Percentiles rank a stretch among this genome's conserved stretches.
Conservation (phyloP, 345 rosid species). For the Citrus medica region DNA sequence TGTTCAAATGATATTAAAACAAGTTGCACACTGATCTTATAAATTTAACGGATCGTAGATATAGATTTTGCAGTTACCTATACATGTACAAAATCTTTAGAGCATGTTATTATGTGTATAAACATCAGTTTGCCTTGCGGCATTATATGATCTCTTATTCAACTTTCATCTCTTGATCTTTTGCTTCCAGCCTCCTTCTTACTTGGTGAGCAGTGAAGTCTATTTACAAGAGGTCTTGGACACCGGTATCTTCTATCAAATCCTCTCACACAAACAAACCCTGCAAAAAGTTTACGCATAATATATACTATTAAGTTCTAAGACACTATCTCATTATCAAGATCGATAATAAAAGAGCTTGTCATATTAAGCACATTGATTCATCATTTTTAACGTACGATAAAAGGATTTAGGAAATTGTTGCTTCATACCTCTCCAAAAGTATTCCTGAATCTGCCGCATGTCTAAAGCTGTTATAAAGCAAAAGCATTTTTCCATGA, state of each 20-base stretch:
- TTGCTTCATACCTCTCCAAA: constrained; percentile 35
- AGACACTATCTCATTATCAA: background rate
- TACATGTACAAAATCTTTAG: background rate
- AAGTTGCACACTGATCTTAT: too few relatives aligned
- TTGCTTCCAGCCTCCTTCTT: constrained; percentile 14
- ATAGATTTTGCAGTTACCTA: background rate
- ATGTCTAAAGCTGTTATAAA: constrained; percentile 12
- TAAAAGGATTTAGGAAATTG: background rate
- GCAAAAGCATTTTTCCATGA: background rate
- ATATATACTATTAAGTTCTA: background rate
- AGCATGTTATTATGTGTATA: background rate
- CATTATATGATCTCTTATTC: background rate
- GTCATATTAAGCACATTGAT: background rate
- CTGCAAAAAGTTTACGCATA: constrained; percentile 10
- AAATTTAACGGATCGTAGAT: too few relatives aligned
- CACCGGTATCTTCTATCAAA: constrained; percentile 24
- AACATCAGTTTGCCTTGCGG: background rate
- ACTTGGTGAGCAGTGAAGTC: constrained; percentile 35
- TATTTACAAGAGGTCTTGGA: constrained; percentile 30
- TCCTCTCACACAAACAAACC: constrained; percentile 57
- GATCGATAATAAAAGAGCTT: background rate
- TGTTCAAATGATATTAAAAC: too few relatives aligned
- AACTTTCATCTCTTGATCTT: background rate
- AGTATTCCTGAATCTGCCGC: constrained; percentile 21
- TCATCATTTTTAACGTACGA: background rate